Base-by-base conservation (phyloP, 78 protist species). In the Speleostelium caveatum region DNA sequence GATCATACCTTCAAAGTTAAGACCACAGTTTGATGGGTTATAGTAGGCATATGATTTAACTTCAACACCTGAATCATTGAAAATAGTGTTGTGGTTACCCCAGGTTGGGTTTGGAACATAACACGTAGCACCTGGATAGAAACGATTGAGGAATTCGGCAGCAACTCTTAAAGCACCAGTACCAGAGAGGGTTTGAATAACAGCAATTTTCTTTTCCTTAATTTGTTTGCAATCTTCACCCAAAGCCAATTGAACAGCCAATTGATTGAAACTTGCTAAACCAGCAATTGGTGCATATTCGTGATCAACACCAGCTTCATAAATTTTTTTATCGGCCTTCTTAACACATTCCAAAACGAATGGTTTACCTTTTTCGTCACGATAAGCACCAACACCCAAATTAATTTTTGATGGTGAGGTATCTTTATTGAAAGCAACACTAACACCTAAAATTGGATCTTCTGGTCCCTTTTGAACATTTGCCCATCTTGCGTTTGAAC, bases 61-160 rank as follows among this genome's bases (percentile, higher is more conserved):
- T 17, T 51, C 73, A 16, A 95, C 36, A 35, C 96, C 97, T 0
- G 95, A 65, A 17, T 96, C 91, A 63, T 33, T 45, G 74, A 94
- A 96, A 30, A 96, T 77, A 19, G 60, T 53, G 24, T 35, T 56
- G 83, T 97, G 99, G 67, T 96, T 97, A 62, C 96, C 99, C 99
- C 99, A 99, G 8, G 99, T 98, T 68, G 99, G 99, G 71, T 95
- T 59, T 45, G 99, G 93, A 16, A 96, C 45, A 95, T 95, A 96
- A 32, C 97, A 85, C 22, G 86, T 69, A 8, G 63, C 65, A 17
- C 71, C 63, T 38, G 24, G 45, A n/a, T 30, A 42, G 91, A 73
- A 96, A 61, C 71, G 51, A 4, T 49, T 51, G 38, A 96, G 45
- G 62, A 99, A 97, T 19, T 86, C 95, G 6, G 86, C 94, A 24